phyloP scores from a whole-genome alignment of 306 rosid genomes.

The Cajanus cajan region DNA sequence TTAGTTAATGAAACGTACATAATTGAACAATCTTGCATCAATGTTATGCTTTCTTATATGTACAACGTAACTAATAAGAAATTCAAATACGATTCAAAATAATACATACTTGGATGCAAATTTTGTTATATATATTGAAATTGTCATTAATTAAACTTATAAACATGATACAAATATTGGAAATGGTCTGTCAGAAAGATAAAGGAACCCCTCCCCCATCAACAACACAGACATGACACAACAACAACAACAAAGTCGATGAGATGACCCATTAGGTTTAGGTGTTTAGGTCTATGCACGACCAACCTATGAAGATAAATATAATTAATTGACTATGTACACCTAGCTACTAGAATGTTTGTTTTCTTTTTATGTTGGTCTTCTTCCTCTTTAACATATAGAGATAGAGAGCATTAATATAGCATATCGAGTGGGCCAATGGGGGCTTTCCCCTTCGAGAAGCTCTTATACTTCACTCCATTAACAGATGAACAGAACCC shows the following conservation, averaged over 20 bases:
- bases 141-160: neutral
- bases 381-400: neutral
- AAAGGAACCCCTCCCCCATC: neutral
- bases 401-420: slow-evolving; percentile 1
- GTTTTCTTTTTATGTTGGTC: neutral
- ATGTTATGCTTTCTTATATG: no score
- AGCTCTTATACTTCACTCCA: neutral
- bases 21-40: no score
- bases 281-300: neutral
- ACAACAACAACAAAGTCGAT: neutral
- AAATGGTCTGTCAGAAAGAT: neutral
- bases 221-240: no score
- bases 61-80: no score
- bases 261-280: slow-evolving; percentile 12
- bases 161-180: neutral
- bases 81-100: neutral
- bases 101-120: neutral
- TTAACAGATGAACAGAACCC: neutral
- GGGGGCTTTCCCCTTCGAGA: neutral
- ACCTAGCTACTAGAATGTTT: neutral
- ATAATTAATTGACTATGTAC: neutral
- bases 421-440: slow-evolving; percentile 19
- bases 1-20: no score
- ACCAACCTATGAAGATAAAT: neutral
- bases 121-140: neutral